phyloP scores from a whole-genome alignment of 1,284 basidiomycete species.

The Papiliotrema terrestris region DNA sequence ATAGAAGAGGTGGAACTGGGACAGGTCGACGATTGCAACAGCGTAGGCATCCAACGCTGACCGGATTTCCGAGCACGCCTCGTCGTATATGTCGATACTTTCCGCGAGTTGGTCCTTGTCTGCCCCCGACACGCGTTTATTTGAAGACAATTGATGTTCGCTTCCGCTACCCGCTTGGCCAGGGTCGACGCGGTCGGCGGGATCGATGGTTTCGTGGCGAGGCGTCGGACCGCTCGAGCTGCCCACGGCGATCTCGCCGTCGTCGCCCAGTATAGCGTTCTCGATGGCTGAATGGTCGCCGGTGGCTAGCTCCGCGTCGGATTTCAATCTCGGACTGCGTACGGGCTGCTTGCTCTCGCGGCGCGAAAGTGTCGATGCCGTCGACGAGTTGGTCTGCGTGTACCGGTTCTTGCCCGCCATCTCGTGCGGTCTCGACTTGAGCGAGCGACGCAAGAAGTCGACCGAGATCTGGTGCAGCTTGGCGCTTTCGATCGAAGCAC shows the following conservation, averaged over 20 bases:
- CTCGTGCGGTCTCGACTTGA: constrained; percentile 30
- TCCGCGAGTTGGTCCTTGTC: constrained; percentile 18
- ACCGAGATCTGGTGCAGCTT: constrained; percentile 43
- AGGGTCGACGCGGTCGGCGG: too few relatives aligned
- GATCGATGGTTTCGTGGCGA: background rate
- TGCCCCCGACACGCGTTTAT: constrained; percentile 23
- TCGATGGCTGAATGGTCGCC: too few relatives aligned
- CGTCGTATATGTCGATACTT: constrained; percentile 29
- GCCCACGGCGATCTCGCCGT: too few relatives aligned
- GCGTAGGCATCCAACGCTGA: constrained; percentile 35
- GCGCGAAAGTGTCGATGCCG: background rate
- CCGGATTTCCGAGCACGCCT: constrained; percentile 39
- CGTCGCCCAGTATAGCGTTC: too few relatives aligned
- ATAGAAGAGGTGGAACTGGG: constrained; percentile 43
- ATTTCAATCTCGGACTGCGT: too few relatives aligned
- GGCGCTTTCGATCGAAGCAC: constrained; percentile 19
- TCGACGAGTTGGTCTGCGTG: background rate
- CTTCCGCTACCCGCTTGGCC: background rate
- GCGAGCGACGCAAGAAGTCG: constrained; percentile 39
- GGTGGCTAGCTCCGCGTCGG: too few relatives aligned
- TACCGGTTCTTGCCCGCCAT: constrained; percentile 11
- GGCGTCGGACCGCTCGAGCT: too few relatives aligned
- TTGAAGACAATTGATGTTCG: background rate
- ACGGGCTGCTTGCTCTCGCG: too few relatives aligned
- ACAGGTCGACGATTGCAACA: constrained; percentile 37